Percentiles rank a stretch among this genome's conserved stretches.
These are phyloP conservation scores for Fusarium algeriense DNA, from an alignment of 2,329 filamentous ascomycete genomes.

Conservation along the genomic window DNA sequence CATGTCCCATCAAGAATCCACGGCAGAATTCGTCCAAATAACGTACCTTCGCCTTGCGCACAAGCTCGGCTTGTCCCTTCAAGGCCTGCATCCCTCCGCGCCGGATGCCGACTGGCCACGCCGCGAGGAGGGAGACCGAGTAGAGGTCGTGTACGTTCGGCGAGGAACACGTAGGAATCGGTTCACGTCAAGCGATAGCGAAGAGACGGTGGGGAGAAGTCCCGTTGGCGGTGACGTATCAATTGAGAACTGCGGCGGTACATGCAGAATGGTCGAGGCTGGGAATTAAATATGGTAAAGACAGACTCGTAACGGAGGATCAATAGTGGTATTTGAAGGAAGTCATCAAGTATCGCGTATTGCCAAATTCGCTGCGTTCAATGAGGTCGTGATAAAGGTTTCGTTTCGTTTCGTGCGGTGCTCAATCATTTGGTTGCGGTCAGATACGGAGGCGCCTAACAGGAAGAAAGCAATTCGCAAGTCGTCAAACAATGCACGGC, in stretches of 20 bases:
- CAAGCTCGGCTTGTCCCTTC: slow-evolving; percentile 70
- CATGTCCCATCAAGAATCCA: background rate
- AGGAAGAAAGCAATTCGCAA: slow-evolving; percentile 10
- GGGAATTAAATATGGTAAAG: slow-evolving; percentile 26
- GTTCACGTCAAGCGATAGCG: slow-evolving; percentile 21
- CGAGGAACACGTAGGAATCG: slow-evolving; percentile 1
- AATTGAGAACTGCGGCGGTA: slow-evolving; percentile 29
- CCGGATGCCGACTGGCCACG: slow-evolving; percentile 42
- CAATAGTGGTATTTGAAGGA: background rate
- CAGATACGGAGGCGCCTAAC: slow-evolving; percentile 5
- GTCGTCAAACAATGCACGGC: background rate
- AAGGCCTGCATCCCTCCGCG: slow-evolving; percentile 63
- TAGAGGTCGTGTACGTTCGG: slow-evolving; percentile 12
- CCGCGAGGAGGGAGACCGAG: slow-evolving; percentile 36
- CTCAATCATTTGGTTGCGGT: slow-evolving; percentile 32
- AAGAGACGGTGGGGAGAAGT: slow-evolving; percentile 30
- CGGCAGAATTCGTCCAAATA: background rate
- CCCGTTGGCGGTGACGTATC: slow-evolving; percentile 38
- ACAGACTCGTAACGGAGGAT: slow-evolving; percentile 8
- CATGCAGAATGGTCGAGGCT: slow-evolving; percentile 37
- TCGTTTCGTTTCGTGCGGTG: slow-evolving; percentile 31
- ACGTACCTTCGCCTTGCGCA: slow-evolving; percentile 71
- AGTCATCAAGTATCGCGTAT: slow-evolving; percentile 9
- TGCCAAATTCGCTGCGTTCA: background rate
- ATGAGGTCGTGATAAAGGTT: slow-evolving; percentile 25